Evolutionary conservation across 2,329 filamentous ascomycete species (phyloP).

Genomic region (Trichoderma endophyticum): DNA sequence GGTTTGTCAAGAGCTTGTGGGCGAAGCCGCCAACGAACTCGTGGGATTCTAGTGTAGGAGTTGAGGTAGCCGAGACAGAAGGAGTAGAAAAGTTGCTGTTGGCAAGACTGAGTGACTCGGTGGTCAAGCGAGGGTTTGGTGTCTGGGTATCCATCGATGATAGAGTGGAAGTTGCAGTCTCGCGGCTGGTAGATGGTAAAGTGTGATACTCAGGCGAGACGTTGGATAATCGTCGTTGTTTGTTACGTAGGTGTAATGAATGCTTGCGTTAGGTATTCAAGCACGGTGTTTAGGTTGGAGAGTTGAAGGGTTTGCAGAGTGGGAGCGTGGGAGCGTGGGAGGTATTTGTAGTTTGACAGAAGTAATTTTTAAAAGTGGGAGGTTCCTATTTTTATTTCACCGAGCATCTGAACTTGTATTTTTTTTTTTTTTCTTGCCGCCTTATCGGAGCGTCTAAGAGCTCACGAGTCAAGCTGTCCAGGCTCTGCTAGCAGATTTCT

Average conservation of each 20-base stretch:
- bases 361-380: not conserved
- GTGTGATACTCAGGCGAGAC: not conserved
- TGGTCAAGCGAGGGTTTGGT: not conserved
- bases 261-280: not conserved
- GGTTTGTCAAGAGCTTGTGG: constrained; percentile 16
- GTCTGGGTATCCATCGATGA: constrained; percentile 4
- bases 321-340: not conserved
- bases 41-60: constrained; percentile 6
- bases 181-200: not conserved
- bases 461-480: constrained; percentile 12
- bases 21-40: constrained; percentile 8
- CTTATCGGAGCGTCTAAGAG: not conserved
- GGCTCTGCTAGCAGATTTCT: not conserved
- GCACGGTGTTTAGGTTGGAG: not conserved
- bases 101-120: not conserved
- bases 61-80: constrained; percentile 5
- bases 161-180: not conserved
- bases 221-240: not conserved
- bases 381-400: not conserved
- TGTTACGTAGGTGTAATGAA: not conserved
- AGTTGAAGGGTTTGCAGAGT: not conserved
- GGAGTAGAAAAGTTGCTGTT: constrained; percentile 13
- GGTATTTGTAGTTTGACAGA: constrained; percentile 9
- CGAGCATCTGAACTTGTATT: not conserved
- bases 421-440: not conserved